A percentile compares a stretch with the other conserved stretches of the same genome.
These are phyloP conservation scores for Tetracentron sinense DNA, from an alignment of 164 flowering plant genomes.

Conservation along the genomic window DNA sequence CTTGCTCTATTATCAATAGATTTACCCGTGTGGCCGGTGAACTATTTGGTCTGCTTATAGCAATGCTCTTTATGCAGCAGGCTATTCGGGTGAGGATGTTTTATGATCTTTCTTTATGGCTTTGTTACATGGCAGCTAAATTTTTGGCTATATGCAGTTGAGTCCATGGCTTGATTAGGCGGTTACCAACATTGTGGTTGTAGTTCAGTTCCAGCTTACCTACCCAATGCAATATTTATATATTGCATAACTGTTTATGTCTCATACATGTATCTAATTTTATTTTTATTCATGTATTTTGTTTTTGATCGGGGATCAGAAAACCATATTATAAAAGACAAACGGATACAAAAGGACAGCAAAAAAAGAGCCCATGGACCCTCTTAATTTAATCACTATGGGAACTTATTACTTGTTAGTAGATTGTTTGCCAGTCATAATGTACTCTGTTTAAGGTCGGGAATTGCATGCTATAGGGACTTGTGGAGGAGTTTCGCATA, in stretches of 20 bases:
- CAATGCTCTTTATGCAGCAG: conserved; percentile 98
- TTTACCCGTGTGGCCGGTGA: conserved; percentile 97
- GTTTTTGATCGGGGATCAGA: no score
- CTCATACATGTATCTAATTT: no score
- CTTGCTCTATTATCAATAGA: conserved; percentile 90
- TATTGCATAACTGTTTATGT: neutral
- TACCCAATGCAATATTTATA: neutral
- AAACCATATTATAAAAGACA: no score
- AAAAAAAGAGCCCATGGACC: neutral
- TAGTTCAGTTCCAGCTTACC: neutral
- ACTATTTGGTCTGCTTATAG: conserved; percentile 91
- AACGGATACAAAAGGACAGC: no score
- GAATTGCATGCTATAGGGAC: conserved; percentile 44
- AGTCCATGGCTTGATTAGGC: neutral
- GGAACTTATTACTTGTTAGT: neutral
- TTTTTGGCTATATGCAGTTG: neutral
- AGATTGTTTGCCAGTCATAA: neutral
- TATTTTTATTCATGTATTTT: no score
- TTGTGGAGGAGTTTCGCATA: conserved; percentile 81
- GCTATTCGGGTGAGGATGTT: conserved; percentile 69
- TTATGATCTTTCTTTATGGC: neutral
- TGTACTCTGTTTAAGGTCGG: conserved; percentile 7
- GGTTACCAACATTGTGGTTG: neutral
- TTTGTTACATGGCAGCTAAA: conserved; percentile 5
- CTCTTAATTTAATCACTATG: neutral